Evolutionary conservation across 1,139 yeast species (phyloP), one percentile per base, ranked within the genome.

Genomic region (Yamadazyma friedrichii): DNA sequence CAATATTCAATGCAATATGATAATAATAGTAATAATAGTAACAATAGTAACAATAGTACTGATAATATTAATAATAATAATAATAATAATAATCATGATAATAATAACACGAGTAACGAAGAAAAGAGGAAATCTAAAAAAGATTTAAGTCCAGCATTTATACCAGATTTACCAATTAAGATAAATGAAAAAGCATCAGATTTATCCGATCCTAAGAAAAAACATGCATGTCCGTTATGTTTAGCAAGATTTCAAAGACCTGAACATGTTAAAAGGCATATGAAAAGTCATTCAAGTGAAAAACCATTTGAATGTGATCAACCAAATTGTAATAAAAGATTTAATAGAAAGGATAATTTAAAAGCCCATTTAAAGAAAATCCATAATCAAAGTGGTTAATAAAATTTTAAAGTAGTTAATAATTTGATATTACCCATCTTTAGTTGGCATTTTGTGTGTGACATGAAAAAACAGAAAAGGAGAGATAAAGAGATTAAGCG

Each of bases 221-320:
- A 73, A 39, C 91, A 86, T 62, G 75, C 75, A 50, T 89, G 97
- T 67, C 84, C 86, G n/a, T 70, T 88, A 46, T 83, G 95, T 54
- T 78, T 77, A 40, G 77, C 84, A 38, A 64, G 79, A 40, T 91
- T 91, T 70, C 91, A 88, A 58, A 74, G 98, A 46, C 91, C 94
- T 28, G 96, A 93, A 56, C 96, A 93, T 67, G 88, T 91, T 42
- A 87, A 88, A 59, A 75, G 98, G 55, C 98, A 91, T 59, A 72
- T 85, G 79, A 76, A 94, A 54, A 80, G 88, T 25, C 98, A 91
- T 62, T 82, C 94, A 3, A 80, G 88, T 26, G 96, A 88, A 52
- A 85, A 86, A 58, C 97, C 96, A 4, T 89, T 76, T 58, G 78
- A 72, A 42, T 91, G 98, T 63, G 80, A 81, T 42, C 71, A 79